Evolutionary conservation across 2,329 filamentous ascomycete species (phyloP), one percentile per base, ranked within the genome.

Genomic region (Xylariales sp.): DNA sequence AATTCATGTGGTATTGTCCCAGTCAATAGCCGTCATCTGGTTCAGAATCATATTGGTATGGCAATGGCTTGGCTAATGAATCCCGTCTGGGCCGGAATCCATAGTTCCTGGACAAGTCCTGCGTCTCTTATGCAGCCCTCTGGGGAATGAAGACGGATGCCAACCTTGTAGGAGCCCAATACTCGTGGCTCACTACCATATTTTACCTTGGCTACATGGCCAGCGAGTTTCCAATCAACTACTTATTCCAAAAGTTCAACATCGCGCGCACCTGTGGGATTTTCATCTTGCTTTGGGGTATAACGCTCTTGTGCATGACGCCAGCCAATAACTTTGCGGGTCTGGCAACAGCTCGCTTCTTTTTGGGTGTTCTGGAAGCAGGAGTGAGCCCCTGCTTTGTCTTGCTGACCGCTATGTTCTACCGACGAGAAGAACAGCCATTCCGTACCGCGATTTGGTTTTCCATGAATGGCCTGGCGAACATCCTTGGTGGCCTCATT

Each of bases 121-220:
- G n/a, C 7, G 20, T 35, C 33, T 25, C 24, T 12, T 35, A 35
- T 28, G 33, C 33, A 8, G 24, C 33, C 10, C n/a, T 35, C 20
- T 25, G 24, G 33, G 33, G 33, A 13, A 35, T 35, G 7, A 20
- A 23, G 18, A 23, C 15, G 10, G 33, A 35, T 17, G 21, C 33
- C 6, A 20, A 35, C n/a, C 21, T 35, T 12, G 33, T 25, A 25
- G 20, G 20, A 4, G 27, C 24, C 5, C 33, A 35, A 23, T 35
- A 35, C 21, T 25, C 20, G 5, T 35, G 33, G 33, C 20, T 24
- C 5, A 25, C 33, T 6, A 35, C 20, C n/a, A 35, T 35, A 10
- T 35, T 35, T 23, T 35, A 35, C 14, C 20, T 23, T 16, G 33
- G 33, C 16, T 35, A 35, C 16, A 35, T 35, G n/a, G 14, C 27